These are phyloP conservation scores for Crassisporium funariophilum DNA, from an alignment of 768 basidiomycete genomes.

Conservation along the genomic window DNA sequence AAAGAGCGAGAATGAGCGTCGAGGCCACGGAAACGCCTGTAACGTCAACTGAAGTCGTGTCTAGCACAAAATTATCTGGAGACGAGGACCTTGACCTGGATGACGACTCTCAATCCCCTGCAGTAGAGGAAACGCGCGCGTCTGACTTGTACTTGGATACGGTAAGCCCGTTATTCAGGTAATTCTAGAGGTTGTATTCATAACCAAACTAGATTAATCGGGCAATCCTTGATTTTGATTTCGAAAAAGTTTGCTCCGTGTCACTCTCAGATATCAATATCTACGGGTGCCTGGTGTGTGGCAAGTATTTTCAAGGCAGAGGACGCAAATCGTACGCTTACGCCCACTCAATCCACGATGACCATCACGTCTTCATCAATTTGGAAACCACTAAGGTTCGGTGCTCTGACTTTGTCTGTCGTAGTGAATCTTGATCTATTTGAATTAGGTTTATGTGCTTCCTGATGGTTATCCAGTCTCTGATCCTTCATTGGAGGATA, in stretches of 20 bases:
- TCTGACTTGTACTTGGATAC: conserved; percentile 96
- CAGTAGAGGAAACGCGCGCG: conserved; percentile 44
- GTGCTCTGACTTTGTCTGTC: conserved; percentile 13
- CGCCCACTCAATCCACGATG: conserved; percentile 95
- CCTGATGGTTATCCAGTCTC: conserved; percentile 97
- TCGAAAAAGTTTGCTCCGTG: conserved; percentile 98
- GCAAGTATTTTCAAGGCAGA: conserved; percentile 98
- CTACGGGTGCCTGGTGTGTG: conserved; percentile 96
- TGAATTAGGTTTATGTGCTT: conserved; percentile 85
- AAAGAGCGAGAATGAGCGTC: conserved; percentile 32
- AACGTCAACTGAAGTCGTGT: not conserved
- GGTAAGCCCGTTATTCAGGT: conserved; percentile 36
- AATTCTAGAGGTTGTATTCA: conserved; percentile 4
- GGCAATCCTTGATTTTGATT: conserved; percentile 92
- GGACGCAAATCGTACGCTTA: conserved; percentile 94
- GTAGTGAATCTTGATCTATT: conserved; percentile 11
- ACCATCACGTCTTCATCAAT: conserved; percentile 98
- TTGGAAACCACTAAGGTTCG: conserved; percentile 87
- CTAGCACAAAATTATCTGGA: not conserved
- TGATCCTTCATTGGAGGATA: conserved; percentile 96
- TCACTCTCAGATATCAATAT: conserved; percentile 96
- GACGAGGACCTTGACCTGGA: conserved; percentile 35
- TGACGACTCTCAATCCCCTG: conserved; percentile 27
- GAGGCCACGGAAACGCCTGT: conserved; percentile 7
- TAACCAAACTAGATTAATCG: conserved; percentile 74